A percentile compares a stretch with the other conserved stretches of the same genome.
phyloP scores from a whole-genome alignment of 2,329 filamentous ascomycete genomes.

The Penicillium sp. region DNA sequence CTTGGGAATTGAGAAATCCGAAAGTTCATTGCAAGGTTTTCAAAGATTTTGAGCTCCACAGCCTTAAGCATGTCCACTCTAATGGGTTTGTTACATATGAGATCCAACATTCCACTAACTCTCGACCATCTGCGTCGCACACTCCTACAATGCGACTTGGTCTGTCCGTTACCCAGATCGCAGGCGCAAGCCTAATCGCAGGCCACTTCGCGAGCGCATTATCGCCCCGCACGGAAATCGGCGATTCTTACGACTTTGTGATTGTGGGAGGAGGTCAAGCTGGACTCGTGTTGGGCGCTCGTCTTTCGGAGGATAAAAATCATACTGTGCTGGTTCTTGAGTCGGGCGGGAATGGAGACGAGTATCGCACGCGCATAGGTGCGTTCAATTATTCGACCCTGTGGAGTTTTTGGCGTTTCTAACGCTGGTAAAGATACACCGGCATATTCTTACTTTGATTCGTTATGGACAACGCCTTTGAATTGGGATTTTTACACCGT shows the following conservation, averaged over 20 bases:
- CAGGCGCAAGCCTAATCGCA: background rate
- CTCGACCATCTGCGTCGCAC: background rate
- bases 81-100: background rate
- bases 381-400: background rate
- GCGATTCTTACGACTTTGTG: constrained; percentile 29
- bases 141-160: background rate
- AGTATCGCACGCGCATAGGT: constrained; percentile 29
- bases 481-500: constrained; percentile 29
- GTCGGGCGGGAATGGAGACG: constrained; percentile 27
- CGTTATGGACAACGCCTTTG: constrained; percentile 29
- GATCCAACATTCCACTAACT: background rate
- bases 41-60: background rate
- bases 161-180: background rate
- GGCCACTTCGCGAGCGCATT: constrained; percentile 15
- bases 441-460: constrained; percentile 28
- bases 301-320: constrained; percentile 39
- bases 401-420: background rate
- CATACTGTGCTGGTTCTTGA: constrained; percentile 30
- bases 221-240: constrained; percentile 22
- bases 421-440: constrained; percentile 24
- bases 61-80: background rate
- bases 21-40: background rate
- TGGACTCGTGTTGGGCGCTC: constrained; percentile 40
- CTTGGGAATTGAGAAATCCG: background rate
- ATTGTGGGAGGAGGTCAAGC: constrained; percentile 50